Base-by-base conservation (phyloP, 106 monocot genomes). In the Triglochin maritima region DNA sequence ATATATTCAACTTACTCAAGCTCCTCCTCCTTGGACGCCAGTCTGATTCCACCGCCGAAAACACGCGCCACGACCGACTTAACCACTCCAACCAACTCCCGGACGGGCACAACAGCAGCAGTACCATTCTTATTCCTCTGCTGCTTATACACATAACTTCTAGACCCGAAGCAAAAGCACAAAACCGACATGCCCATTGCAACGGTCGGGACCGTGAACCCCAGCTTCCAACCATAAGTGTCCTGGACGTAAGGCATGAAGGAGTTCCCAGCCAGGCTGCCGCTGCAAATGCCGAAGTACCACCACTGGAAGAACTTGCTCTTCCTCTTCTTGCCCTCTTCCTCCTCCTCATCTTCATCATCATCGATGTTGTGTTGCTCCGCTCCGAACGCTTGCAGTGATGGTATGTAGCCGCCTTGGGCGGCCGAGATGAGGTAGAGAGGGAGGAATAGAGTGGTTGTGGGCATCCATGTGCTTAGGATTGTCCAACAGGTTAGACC, bases 381-480 rank as follows among this genome's bases (percentile, higher is more conserved):
- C 0, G 91, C 96, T 45, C 91, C 96, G 42, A 96, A 96, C n/a
- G 96, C 96, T 86, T 96, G 96, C 46, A 96, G 46, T 4, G 96
- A 83, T 50, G 96, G 87, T 62, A 91, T 96, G 78, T 96, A 91
- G 11, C 90, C 88, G 9, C 85, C 88, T 63, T 86, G 96, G 12
- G 87, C 91, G 6, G 85, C 44, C 10, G 96, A 96, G 49, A 96
- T 91, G 54, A 96, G 66, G 74, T 91, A 96, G 55, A 96, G 96
- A 4, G 96, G 83, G 10, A 96, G 45, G 47, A 96, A 91, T 42
- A 96, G 62, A 3, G 91, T 71, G 7, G 76, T 73, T 4, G 68
- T 64, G 15, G 96, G 88, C 86, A 88, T 82, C 83, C 85, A 78
- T 68, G 78, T 44, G 60, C 61, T 69, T n/a, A 84, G 55, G 53